These are phyloP conservation scores for Diaporthe helianthi DNA, from an alignment of 2,329 filamentous ascomycete species.

Conservation along the genomic window DNA sequence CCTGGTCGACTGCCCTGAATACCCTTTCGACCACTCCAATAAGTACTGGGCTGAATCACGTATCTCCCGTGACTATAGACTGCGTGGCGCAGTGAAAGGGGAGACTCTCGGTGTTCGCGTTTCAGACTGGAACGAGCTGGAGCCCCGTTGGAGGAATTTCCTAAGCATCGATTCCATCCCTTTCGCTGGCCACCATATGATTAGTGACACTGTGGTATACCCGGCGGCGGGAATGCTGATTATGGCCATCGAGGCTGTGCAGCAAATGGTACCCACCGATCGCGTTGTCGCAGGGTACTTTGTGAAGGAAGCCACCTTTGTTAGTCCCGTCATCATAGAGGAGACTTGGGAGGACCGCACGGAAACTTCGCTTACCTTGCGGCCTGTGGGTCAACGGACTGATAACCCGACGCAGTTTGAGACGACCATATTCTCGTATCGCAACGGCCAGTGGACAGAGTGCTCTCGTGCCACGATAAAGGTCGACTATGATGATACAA, in stretches of 20 bases:
- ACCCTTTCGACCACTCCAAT: slow-evolving; percentile 46
- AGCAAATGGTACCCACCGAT: slow-evolving; percentile 34
- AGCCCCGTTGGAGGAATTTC: slow-evolving; percentile 51
- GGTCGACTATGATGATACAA: slow-evolving; percentile 40
- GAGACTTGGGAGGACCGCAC: slow-evolving; percentile 41
- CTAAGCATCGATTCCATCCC: slow-evolving; percentile 45
- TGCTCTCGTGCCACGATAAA: slow-evolving; percentile 43
- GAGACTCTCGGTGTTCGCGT: not conserved
- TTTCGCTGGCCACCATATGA: slow-evolving; percentile 52
- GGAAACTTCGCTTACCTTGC: slow-evolving; percentile 44
- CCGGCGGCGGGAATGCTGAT: slow-evolving; percentile 47
- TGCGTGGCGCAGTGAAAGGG: slow-evolving; percentile 35
- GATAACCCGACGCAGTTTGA: slow-evolving; percentile 42
- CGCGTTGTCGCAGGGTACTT: not conserved
- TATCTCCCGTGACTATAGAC: slow-evolving; percentile 39
- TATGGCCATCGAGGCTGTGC: slow-evolving; percentile 49
- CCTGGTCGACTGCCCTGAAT: slow-evolving; percentile 38
- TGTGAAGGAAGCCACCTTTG: slow-evolving; percentile 2
- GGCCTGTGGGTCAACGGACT: slow-evolving; percentile 38
- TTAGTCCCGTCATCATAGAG: slow-evolving; percentile 21
- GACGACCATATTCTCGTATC: slow-evolving; percentile 41
- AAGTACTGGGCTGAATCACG: slow-evolving; percentile 45
- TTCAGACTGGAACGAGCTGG: slow-evolving; percentile 40
- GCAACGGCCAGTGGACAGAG: slow-evolving; percentile 42
- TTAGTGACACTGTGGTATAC: slow-evolving; percentile 42